A percentile compares a stretch with the other conserved stretches of the same genome.
Evolutionary conservation across 208 protist genomes (phyloP).

Genomic region (Pavlovales sp.): DNA sequence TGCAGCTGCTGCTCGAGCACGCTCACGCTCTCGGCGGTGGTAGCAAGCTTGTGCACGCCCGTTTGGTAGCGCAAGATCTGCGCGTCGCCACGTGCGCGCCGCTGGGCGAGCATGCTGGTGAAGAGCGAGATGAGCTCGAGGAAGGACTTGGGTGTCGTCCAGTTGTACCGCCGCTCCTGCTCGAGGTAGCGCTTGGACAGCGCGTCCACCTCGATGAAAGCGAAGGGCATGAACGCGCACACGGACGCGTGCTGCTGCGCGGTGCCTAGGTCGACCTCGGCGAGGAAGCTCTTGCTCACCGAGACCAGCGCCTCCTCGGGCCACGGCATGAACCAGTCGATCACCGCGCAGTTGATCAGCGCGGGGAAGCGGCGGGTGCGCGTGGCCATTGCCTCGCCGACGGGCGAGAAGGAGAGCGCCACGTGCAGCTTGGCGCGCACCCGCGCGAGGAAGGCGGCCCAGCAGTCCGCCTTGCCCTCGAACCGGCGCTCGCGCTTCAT

Average conservation of each 20-base stretch:
- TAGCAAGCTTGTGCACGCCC: conserved; percentile 65
- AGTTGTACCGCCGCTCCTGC: conserved; percentile 89
- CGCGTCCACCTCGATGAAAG: conserved; percentile 78
- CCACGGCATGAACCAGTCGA: conserved; percentile 99
- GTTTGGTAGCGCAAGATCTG: conserved; percentile 75
- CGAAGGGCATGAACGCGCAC: conserved; percentile 12
- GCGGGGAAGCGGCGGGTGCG: conserved; percentile 96
- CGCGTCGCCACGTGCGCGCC: conserved; percentile 77
- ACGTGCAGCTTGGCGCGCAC: conserved; percentile 91
- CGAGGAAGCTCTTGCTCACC: conserved; percentile 77
- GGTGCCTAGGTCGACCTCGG: conserved; percentile 54
- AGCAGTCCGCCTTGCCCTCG: conserved; percentile 70
- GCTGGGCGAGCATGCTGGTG: conserved; percentile 81
- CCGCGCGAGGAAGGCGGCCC: conserved; percentile 89
- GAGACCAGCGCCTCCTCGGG: conserved; percentile 91
- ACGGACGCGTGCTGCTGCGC: neutral
- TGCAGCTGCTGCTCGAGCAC: conserved; percentile 66
- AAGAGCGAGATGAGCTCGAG: conserved; percentile 97
- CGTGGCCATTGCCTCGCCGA: conserved; percentile 89
- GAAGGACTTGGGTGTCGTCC: conserved; percentile 98
- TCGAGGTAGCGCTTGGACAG: conserved; percentile 82
- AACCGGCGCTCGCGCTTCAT: conserved; percentile 65
- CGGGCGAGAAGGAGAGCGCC: conserved; percentile 95
- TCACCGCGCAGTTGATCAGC: conserved; percentile 90
- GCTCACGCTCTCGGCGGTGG: conserved; percentile 59